phyloP scores from a whole-genome alignment of 352 stramenopile genomes.

The Phytophthora nicotianae region DNA sequence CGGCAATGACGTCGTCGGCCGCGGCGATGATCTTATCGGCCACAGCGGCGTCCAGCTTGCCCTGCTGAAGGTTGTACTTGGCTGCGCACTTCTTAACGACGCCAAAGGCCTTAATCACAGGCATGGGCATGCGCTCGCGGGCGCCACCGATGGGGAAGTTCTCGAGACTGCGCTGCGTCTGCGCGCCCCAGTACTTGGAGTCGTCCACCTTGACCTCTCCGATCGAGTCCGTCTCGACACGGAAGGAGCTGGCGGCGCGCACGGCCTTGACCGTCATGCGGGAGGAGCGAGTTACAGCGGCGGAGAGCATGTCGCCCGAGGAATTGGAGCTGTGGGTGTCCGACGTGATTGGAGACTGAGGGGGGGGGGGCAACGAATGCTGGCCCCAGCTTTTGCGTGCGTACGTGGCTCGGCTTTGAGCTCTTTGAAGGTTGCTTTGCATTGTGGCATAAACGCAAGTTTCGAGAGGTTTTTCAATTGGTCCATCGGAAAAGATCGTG shows the following conservation, averaged over 20 bases:
- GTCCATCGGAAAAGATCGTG: slow-evolving; percentile 22
- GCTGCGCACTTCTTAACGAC: slow-evolving; percentile 96
- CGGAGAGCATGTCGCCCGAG: slow-evolving; percentile 33
- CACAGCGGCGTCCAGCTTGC: slow-evolving; percentile 79
- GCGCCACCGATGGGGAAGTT: slow-evolving; percentile 96
- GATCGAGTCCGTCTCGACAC: slow-evolving; percentile 79
- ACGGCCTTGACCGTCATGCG: slow-evolving; percentile 39
- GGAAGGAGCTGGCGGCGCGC: slow-evolving; percentile 50
- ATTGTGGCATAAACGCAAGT: slow-evolving; percentile 7
- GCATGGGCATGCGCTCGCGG: slow-evolving; percentile 92
- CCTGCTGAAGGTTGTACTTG: slow-evolving; percentile 90
- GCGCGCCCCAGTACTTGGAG: slow-evolving; percentile 91
- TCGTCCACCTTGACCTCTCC: slow-evolving; percentile 82
- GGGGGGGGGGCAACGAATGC: slow-evolving; percentile 22
- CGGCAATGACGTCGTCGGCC: slow-evolving; percentile 92
- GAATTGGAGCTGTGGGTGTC: not conserved
- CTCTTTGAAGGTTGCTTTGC: slow-evolving; percentile 18
- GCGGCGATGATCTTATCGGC: slow-evolving; percentile 92
- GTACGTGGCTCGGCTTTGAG: slow-evolving; percentile 14
- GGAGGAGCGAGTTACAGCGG: slow-evolving; percentile 28
- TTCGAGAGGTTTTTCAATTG: not conserved
- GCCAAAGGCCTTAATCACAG: slow-evolving; percentile 93
- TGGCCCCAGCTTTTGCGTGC: slow-evolving; percentile 28
- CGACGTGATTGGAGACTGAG: slow-evolving; percentile 18
- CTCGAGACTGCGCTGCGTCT: slow-evolving; percentile 95